Base-by-base conservation (phyloP, 257 asterid species). In the Lavandula angustifolia region DNA sequence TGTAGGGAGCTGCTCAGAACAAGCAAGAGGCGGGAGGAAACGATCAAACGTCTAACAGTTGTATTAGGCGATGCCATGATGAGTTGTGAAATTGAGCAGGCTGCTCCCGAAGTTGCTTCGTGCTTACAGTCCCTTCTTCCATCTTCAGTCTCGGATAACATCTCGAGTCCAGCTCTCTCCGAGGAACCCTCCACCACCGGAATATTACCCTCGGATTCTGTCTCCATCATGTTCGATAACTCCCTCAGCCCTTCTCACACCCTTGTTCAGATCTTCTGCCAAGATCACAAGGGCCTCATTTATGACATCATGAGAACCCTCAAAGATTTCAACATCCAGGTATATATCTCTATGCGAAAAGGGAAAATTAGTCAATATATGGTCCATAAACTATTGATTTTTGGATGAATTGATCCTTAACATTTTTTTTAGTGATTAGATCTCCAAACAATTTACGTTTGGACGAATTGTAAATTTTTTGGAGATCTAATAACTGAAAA, bases 311-410 rank as follows among this genome's bases (percentile, higher is more conserved):
- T 88, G 96, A 75, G 94, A 80, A 77, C 85, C 2, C 70, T 84
- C 5, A 88, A 88, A 71, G 96, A 85, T 71, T 85, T 77, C 68
- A 79, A 85, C 73, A 80, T 81, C 66, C 89, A 88, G 94, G 94
- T 85, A 75, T 27, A 18, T 46, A 14, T 59, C 27, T 22, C 27
- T 22, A 22, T 22, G 27, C 27, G 27, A 22, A 22, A 22, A 22
- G 27, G 27, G 27, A 1, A 22, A 22, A 22, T 22, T 22, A 2
- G 27, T 22, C 27, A 22, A 22, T 2, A 22, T 2, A 22, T 22
- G 27, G 27, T 22, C 27, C 27, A 2, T 22, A 22, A 22, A 22
- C 27, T 22, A 22, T 22, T 22, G 27, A 22, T 22, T 22, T 22
- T 22, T 22, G 27, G 27, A 22, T 2, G 2, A 22, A 22, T 22